These are phyloP conservation scores for Waltergamsia citrina DNA, from an alignment of 2,329 filamentous ascomycete species.

Conservation along the genomic window DNA sequence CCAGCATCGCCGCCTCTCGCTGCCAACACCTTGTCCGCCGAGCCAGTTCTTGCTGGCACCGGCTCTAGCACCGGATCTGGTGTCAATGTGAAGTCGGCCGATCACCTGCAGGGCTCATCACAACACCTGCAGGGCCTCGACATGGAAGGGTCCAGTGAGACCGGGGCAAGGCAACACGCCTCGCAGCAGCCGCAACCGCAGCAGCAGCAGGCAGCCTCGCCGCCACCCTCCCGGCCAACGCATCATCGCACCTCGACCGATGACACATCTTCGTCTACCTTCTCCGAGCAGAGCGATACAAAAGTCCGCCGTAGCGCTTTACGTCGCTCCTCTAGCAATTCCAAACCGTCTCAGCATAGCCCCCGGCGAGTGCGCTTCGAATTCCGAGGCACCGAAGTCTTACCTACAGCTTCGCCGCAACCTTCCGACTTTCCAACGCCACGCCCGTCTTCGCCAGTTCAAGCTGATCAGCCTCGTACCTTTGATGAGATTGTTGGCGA, in stretches of 20 bases:
- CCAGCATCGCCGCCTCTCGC: constrained; percentile 9
- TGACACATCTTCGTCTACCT: constrained; percentile 36
- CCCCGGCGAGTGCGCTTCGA: constrained; percentile 56
- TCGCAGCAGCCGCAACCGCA: no score
- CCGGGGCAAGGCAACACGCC: constrained; percentile 2
- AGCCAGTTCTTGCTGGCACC: constrained; percentile 1
- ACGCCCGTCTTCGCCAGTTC: constrained; percentile 13
- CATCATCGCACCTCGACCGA: constrained; percentile 31
- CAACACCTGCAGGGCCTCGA: constrained; percentile 9
- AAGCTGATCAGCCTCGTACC: constrained; percentile 14
- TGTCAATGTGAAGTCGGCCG: neutral
- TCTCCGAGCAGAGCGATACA: constrained; percentile 42
- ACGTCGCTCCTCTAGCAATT: constrained; percentile 43
- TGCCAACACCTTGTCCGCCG: constrained; percentile 3
- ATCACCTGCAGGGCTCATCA: neutral
- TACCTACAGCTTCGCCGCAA: constrained; percentile 48
- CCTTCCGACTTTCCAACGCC: constrained; percentile 19
- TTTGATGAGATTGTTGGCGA: constrained; percentile 22
- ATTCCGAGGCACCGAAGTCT: constrained; percentile 48
- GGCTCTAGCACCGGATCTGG: neutral
- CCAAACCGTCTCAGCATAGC: constrained; percentile 37
- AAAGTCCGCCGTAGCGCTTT: constrained; percentile 45
- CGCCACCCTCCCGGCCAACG: constrained; percentile 12
- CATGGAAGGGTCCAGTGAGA: constrained; percentile 10
- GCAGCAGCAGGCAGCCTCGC: neutral